Conservation (phyloP, 441 rosid genomes). For the Adansonia rubrostipa region DNA sequence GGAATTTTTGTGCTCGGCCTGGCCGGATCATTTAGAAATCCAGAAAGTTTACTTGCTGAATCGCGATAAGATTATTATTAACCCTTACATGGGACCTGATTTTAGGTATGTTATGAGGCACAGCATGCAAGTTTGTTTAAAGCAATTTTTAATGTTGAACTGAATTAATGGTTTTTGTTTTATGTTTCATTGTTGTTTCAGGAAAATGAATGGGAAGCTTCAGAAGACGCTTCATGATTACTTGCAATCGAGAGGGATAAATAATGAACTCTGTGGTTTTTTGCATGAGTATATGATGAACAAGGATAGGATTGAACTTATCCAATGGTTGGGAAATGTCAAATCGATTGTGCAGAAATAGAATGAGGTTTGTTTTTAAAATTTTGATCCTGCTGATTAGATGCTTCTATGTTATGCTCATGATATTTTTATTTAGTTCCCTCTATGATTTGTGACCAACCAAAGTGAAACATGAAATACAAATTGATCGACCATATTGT, state of each 20-base stretch:
- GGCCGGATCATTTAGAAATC: conserved; percentile 72
- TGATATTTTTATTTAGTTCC: neutral
- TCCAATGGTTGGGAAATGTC: conserved; percentile 64
- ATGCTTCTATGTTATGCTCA: neutral
- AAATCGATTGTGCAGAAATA: conserved; percentile 50
- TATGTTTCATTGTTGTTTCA: conserved; percentile 31
- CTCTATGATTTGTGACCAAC: neutral
- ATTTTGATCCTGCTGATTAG: neutral
- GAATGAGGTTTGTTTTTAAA: conserved; percentile 7
- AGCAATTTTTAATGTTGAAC: neutral
- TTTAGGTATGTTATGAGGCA: conserved; percentile 43
- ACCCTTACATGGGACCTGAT: conserved; percentile 64
- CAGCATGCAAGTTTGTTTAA: conserved; percentile 6
- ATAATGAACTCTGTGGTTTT: conserved; percentile 57
- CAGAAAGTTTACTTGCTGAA: conserved; percentile 51
- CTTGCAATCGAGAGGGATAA: conserved; percentile 66
- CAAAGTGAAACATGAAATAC: neutral
- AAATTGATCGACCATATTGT: neutral
- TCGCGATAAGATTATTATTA: conserved; percentile 36
- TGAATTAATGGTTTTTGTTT: neutral
- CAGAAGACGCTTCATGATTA: conserved; percentile 45
- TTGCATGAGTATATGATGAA: conserved; percentile 76
- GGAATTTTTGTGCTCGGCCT: conserved; percentile 67
- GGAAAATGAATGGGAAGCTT: conserved; percentile 55
- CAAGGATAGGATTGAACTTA: conserved; percentile 74